These are phyloP conservation scores for Trametes cingulata DNA, from an alignment of 768 basidiomycete genomes.

Conservation along the genomic window DNA sequence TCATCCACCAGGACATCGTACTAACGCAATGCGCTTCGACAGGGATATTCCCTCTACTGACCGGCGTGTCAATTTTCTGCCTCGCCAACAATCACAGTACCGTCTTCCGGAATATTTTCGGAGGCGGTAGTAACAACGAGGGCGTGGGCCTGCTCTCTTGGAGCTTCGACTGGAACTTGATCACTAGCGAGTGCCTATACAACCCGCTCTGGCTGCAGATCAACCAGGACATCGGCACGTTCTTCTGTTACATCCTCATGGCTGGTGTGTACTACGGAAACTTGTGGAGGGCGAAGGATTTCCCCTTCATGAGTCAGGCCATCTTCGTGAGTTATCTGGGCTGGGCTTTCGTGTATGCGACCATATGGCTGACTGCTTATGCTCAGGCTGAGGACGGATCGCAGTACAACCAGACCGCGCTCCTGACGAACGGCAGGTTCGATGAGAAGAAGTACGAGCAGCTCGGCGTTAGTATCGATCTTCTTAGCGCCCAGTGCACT, in stretches of 20 bases:
- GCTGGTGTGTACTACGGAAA: conserved; percentile 42
- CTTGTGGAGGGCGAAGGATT: conserved; percentile 56
- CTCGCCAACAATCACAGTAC: conserved; percentile 34
- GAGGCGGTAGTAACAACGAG: conserved; percentile 50
- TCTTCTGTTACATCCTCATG: conserved; percentile 35
- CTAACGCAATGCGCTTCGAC: no score
- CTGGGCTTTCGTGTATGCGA: background rate
- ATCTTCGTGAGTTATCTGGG: conserved; percentile 25
- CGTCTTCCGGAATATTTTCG: conserved; percentile 29
- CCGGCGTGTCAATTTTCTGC: conserved; percentile 39
- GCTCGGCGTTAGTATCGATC: conserved; percentile 25
- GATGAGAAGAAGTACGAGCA: conserved; percentile 28
- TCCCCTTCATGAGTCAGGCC: conserved; percentile 52
- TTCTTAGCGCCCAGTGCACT: background rate
- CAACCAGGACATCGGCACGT: conserved; percentile 30
- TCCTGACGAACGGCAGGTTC: conserved; percentile 44
- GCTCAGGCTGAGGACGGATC: conserved; percentile 26
- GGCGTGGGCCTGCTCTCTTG: conserved; percentile 61
- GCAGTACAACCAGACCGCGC: conserved; percentile 45
- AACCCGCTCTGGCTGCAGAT: conserved; percentile 31
- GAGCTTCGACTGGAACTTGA: conserved; percentile 64
- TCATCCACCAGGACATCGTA: no score
- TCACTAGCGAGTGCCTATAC: conserved; percentile 46
- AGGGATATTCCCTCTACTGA: conserved; percentile 39
- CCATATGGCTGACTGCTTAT: background rate